A percentile compares a stretch with the other conserved stretches of the same genome.
Evolutionary conservation across 192 early-diverging fungal genomes (phyloP).

Genomic region (Gryganskiella cystojenkinii): DNA sequence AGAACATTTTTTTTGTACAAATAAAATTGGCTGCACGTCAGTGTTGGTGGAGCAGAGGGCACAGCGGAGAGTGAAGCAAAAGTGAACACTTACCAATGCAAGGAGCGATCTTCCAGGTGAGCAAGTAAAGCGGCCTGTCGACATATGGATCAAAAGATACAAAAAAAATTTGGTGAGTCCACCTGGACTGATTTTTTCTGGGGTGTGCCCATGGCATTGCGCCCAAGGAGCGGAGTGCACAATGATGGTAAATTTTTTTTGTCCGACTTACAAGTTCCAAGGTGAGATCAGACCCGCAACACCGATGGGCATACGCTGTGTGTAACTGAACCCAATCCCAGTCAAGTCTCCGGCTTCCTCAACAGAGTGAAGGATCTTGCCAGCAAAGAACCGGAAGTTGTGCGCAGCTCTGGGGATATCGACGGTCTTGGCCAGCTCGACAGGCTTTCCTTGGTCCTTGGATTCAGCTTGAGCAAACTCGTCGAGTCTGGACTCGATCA

Average conservation of each 20-base stretch:
- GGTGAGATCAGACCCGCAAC: conserved; percentile 79
- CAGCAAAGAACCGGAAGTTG: conserved; percentile 81
- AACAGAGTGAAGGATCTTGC: conserved; percentile 59
- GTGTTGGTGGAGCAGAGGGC: neutral
- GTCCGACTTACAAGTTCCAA: conserved; percentile 64
- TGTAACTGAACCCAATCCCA: conserved; percentile 61
- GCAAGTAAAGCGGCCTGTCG: conserved; percentile 70
- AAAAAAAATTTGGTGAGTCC: conserved; percentile 14
- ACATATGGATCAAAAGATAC: too few species aligned
- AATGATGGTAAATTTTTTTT: neutral
- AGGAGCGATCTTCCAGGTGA: conserved; percentile 83
- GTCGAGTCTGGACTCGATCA: conserved; percentile 58
- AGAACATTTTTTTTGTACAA: neutral
- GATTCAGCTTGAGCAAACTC: conserved; percentile 75
- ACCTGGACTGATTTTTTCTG: neutral
- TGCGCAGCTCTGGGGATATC: conserved; percentile 72
- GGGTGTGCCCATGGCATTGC: too few species aligned
- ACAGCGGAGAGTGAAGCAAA: neutral
- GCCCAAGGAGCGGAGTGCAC: neutral
- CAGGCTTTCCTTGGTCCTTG: conserved; percentile 78
- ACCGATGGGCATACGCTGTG: conserved; percentile 65
- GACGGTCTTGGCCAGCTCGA: conserved; percentile 62
- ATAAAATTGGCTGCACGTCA: neutral
- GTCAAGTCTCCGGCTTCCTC: conserved; percentile 59
- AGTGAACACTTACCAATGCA: conserved; percentile 68